Base-by-base conservation (phyloP, 257 asterid species). In the Solanum chaucha region DNA sequence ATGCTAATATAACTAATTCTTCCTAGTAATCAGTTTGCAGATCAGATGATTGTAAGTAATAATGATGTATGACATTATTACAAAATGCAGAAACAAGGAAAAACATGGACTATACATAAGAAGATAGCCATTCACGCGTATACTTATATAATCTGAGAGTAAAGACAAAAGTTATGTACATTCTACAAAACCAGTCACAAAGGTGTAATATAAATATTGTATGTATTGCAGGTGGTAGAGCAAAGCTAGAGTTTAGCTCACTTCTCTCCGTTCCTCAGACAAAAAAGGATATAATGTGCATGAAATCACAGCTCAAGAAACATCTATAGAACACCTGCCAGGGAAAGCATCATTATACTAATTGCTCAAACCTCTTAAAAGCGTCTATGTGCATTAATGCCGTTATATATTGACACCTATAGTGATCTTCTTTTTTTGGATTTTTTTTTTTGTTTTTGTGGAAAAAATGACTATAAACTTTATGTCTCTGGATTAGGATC, bases 401-500 rank as follows among this genome's bases (percentile, higher is more conserved):
- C 83, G 5, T 2, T 9, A 46, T 48, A 80, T 80, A 80, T 80
- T 80, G 40, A 26, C 85, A 80, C 68, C 85, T 80, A 80, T 17
- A 80, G 68, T 80, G 68, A 80, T 46, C 17, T 44, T 38, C 4
- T 77, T 40, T 46, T 77, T 44, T 14, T 11, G 48, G 48, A 11
- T n/a, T n/a, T 2, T 44, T 11, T 8, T 1, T 10, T 7, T 44
- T 6, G 11, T 26, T 15, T 30, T 26, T 14, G 12, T 8, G 67
- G 26, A 28, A 4, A 17, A 75, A 80, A 48, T 80, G 7, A 48
- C 17, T 28, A 17, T 28, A 80, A 9, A 48, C 9, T 30, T 58
- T 71, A 32, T 40, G 80, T 51, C 86, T 73, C 86, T 51, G 91
- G 90, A 85, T 81, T 87, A 83, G 89, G 92, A 80, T 92, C 92